phyloP scores from a whole-genome alignment of 176 grass and related monocot species.

The Coix lacrymajobi region DNA sequence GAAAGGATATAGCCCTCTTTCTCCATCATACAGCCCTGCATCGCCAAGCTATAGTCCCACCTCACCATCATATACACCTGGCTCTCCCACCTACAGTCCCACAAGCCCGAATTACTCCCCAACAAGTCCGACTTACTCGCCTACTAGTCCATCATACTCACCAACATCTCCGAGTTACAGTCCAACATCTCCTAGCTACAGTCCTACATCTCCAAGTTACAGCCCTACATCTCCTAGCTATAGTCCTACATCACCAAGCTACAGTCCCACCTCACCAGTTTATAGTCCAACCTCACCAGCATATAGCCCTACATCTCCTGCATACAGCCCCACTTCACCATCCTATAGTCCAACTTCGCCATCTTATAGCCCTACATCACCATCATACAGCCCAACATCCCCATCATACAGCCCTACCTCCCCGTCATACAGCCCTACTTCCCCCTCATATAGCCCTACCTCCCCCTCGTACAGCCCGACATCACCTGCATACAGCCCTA shows the following conservation, averaged over 20 bases:
- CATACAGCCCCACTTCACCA: slow-evolving; percentile 55
- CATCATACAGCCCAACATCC: slow-evolving; percentile 42
- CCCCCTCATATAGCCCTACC: slow-evolving; percentile 61
- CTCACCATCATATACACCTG: slow-evolving; percentile 56
- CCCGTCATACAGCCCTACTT: slow-evolving; percentile 45
- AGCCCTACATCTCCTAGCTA: slow-evolving; percentile 62
- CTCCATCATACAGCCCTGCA: slow-evolving; percentile 53
- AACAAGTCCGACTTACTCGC: slow-evolving; percentile 55
- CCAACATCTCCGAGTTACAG: slow-evolving; percentile 62
- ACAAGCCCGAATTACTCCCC: slow-evolving; percentile 70
- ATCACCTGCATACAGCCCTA: slow-evolving; percentile 71
- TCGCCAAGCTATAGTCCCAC: slow-evolving; percentile 53
- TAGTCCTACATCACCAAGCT: slow-evolving; percentile 54
- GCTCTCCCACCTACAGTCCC: slow-evolving; percentile 55
- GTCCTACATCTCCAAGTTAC: slow-evolving; percentile 55
- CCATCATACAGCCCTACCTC: slow-evolving; percentile 54
- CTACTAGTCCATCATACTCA: slow-evolving; percentile 55
- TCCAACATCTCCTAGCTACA: slow-evolving; percentile 56
- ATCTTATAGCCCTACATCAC: slow-evolving; percentile 48
- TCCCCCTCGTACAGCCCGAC: slow-evolving; percentile 75
- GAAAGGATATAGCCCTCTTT: slow-evolving; percentile 51
- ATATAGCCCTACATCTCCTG: slow-evolving; percentile 57
- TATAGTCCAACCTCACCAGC: slow-evolving; percentile 60
- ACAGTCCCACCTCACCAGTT: slow-evolving; percentile 60
- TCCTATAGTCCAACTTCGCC: slow-evolving; percentile 51